Conservation (phyloP, 768 basidiomycete species). For the Hygrophorus pudorinus region DNA sequence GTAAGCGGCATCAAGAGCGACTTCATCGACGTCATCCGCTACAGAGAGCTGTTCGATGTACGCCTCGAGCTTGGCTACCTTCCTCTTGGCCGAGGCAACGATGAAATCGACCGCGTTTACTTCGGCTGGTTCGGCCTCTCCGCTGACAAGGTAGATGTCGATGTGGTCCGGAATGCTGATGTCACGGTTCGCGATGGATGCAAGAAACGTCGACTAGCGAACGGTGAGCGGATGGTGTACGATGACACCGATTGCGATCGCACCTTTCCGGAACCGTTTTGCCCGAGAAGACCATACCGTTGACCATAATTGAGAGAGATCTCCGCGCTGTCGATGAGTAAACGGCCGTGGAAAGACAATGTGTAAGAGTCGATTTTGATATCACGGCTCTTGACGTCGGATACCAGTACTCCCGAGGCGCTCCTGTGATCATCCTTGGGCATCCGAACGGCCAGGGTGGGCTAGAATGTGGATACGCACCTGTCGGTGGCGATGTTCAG, state of each 20-base stretch:
- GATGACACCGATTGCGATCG: conserved; percentile 10
- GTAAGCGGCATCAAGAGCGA: conserved; percentile 79
- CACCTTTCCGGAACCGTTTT: conserved; percentile 99
- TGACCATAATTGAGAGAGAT: conserved; percentile 84
- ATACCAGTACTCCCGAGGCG: conserved; percentile 85
- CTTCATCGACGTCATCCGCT: conserved; percentile 84
- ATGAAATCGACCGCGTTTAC: conserved; percentile 98
- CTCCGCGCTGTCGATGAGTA: conserved; percentile 63
- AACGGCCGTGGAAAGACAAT: conserved; percentile 92
- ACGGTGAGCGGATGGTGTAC: not conserved
- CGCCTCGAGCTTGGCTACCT: conserved; percentile 88
- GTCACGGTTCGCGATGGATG: conserved; percentile 92
- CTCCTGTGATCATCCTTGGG: conserved; percentile 44
- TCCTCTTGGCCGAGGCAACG: conserved; percentile 81
- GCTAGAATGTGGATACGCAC: conserved; percentile 26
- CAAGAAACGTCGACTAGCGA: conserved; percentile 83
- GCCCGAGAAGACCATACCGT: conserved; percentile 89
- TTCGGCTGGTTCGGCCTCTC: conserved; percentile 92
- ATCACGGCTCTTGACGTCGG: conserved; percentile 87
- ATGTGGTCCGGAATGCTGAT: conserved; percentile 91
- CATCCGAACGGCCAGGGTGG: not conserved
- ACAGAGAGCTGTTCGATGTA: conserved; percentile 88
- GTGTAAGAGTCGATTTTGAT: conserved; percentile 96
- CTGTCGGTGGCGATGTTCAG: conserved; percentile 85
- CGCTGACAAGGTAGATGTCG: conserved; percentile 94